Evolutionary conservation across 768 basidiomycete genomes (phyloP).

Genomic region (Podaxis mareebaensis): DNA sequence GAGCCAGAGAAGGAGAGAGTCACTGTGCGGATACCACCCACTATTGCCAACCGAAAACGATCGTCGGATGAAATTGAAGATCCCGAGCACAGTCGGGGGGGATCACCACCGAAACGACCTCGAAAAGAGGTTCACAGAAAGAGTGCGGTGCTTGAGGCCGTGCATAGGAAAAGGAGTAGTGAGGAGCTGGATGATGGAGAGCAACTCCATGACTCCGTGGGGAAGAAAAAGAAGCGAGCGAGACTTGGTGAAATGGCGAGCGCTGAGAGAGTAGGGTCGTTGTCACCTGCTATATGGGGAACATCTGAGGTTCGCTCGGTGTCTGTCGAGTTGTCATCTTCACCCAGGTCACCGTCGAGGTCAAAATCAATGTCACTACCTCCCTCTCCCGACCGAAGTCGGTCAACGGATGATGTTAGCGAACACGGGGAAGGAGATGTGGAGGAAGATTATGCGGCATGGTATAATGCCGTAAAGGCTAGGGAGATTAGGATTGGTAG

Average conservation of each 20-base stretch:
- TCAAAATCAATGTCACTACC: not conserved
- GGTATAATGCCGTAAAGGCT: not conserved
- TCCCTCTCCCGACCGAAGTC: not conserved
- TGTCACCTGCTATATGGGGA: conserved; percentile 8
- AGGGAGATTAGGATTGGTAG: not conserved
- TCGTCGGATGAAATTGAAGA: conserved; percentile 27
- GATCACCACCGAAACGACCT: conserved; percentile 9
- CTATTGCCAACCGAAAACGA: conserved; percentile 21
- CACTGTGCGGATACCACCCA: conserved; percentile 7
- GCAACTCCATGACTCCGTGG: not conserved
- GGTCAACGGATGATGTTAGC: not conserved
- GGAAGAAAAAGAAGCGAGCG: conserved; percentile 5
- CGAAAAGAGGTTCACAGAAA: not conserved
- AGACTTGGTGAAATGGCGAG: not conserved
- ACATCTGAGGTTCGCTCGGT: not conserved
- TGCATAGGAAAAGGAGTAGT: conserved; percentile 13
- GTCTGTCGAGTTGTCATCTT: not conserved
- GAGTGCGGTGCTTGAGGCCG: not conserved
- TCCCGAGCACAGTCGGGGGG: not conserved
- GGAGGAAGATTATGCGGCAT: not conserved
- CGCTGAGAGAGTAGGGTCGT: not conserved
- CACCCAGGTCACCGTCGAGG: not conserved
- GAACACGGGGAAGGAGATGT: not conserved
- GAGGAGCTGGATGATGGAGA: conserved; percentile 14
- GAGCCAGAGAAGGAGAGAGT: not conserved